Evolutionary conservation across 2,329 filamentous ascomycete genomes (phyloP), one percentile per base, ranked within the genome.

Genomic region (Seiridium unicorne): DNA sequence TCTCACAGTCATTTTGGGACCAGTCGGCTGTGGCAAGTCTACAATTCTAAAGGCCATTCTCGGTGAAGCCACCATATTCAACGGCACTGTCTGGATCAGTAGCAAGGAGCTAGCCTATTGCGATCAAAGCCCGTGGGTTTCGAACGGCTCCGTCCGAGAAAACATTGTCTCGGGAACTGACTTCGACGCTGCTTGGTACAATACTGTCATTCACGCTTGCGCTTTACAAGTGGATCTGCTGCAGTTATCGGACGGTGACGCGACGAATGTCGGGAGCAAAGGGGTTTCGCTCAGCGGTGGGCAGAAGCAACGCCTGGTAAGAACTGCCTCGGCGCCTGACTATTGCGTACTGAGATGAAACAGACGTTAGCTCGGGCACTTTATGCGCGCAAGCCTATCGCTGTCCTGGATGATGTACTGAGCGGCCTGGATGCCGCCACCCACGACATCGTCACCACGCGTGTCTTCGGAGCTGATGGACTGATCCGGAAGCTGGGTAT

Each of bases 251-350:
- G 58, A 65, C 26, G 68, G 68, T 38, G 68, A 70, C 49, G 59
- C 61, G 44, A 67, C 68, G 1, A 60, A 64, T 13, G 64, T 72
- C 55, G 69, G 68, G 32, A 65, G 64, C 44, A 65, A 67, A 49
- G 68, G 69, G 9, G 63, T 71, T 51, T 65, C 62, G 34, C 61
- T 71, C 31, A 70, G 67, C 13, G 69, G 69, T 51, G 69, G 69
- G n/a, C 69, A 72, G 57, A 64, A 63, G 42, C 60, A 63, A 42
- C 62, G 64, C 35, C 51, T 65, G 40, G 55, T 58, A 51, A 49
- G 57, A 34, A 42, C 48, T 58, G 46, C 36, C 32, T 53, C 36
- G 34, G 40, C 44, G 32, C 42, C 58, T 48, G 13, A 48, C 44
- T 49, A 53, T 59, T 59, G 38, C 26, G 26, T 44, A 56, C 44